These are phyloP conservation scores for Byssothecium circinans DNA, from an alignment of 2,329 filamentous ascomycete genomes.

Conservation along the genomic window DNA sequence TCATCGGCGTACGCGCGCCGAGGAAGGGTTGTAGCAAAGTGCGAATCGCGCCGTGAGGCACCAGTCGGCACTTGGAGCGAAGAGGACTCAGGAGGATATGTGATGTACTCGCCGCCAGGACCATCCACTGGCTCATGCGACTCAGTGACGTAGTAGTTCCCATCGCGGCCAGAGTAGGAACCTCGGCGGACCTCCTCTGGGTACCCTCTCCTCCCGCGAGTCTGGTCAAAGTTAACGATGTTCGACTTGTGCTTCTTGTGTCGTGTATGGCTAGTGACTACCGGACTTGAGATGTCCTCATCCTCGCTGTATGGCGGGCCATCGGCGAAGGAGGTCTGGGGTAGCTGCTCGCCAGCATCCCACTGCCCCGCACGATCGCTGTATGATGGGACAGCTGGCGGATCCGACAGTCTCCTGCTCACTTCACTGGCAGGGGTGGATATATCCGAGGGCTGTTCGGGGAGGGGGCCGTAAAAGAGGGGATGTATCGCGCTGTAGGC, in stretches of 20 bases:
- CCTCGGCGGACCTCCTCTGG: constrained; percentile 49
- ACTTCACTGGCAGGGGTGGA: constrained; percentile 85
- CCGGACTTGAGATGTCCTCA: constrained; percentile 87
- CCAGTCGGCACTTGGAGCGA: constrained; percentile 31
- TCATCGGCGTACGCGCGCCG: constrained; percentile 47
- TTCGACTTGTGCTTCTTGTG: constrained; percentile 76
- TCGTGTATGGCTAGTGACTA: constrained; percentile 73
- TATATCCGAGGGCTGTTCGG: constrained; percentile 74
- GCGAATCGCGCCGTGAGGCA: constrained; percentile 53
- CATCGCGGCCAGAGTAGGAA: constrained; percentile 53
- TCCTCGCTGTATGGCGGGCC: constrained; percentile 95
- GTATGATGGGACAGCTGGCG: constrained; percentile 72
- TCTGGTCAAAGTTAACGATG: constrained; percentile 45
- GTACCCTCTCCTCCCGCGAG: constrained; percentile 36
- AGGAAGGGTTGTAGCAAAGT: constrained; percentile 54
- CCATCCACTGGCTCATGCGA: constrained; percentile 68
- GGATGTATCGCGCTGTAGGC: constrained; percentile 83
- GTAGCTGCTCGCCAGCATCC: constrained; percentile 67
- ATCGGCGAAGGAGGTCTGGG: constrained; percentile 75
- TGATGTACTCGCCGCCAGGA: constrained; percentile 77
- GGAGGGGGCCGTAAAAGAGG: constrained; percentile 90
- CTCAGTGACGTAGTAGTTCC: constrained; percentile 74
- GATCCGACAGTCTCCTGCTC: constrained; percentile 76
- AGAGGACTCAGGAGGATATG: constrained; percentile 63
- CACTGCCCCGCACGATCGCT: constrained; percentile 62